phyloP scores from a whole-genome alignment of 2,329 filamentous ascomycete species.

The Xylaria sp. region DNA sequence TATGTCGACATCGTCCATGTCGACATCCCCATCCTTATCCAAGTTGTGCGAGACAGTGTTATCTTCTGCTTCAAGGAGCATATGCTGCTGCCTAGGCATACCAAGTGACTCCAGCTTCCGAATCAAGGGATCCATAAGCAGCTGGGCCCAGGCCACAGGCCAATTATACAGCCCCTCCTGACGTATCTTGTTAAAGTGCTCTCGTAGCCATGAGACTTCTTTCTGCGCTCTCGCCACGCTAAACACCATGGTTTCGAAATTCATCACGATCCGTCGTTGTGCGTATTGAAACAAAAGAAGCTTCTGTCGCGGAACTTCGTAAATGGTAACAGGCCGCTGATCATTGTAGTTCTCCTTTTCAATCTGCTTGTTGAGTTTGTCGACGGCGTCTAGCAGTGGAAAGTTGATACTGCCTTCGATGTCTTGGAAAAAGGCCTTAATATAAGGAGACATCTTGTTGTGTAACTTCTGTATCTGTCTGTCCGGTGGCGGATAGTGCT shows the following conservation, averaged over 20 bases:
- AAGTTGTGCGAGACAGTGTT: too few species aligned
- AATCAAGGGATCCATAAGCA: neutral
- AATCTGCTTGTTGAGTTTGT: neutral
- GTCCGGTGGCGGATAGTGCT: neutral
- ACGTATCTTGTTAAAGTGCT: neutral
- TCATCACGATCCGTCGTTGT: constrained; percentile 1
- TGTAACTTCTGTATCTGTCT: neutral
- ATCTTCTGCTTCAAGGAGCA: too few species aligned
- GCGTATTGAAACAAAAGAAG: constrained; percentile 5
- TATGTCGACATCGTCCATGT: neutral
- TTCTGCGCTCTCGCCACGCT: neutral
- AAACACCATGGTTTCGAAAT: neutral
- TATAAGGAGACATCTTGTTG: neutral
- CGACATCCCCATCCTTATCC: too few species aligned
- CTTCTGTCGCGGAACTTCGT: neutral
- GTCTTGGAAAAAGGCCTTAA: neutral
- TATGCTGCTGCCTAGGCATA: neutral
- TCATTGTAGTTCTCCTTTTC: neutral
- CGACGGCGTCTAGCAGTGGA: neutral
- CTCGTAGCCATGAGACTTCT: neutral
- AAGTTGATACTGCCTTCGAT: neutral
- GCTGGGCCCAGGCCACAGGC: neutral
- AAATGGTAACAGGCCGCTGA: neutral
- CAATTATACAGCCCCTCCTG: constrained; percentile 2
- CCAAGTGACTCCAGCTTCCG: neutral